Evolutionary conservation across 2,329 filamentous ascomycete species (phyloP), one percentile per base, ranked within the genome.

Genomic region (Fusarium sp.): DNA sequence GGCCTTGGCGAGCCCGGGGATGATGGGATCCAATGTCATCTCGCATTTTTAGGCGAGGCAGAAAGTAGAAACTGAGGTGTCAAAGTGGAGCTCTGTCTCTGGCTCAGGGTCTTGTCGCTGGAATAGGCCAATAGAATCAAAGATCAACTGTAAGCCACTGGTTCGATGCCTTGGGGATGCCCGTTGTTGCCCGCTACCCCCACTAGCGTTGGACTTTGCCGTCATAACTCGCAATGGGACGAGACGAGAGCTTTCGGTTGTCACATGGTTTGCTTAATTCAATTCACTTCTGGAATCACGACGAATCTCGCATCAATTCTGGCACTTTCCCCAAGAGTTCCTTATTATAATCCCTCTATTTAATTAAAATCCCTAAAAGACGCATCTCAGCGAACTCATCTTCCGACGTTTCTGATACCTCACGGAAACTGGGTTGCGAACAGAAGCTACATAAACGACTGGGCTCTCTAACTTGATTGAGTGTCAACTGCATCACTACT

Each of bases 341-440:
- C 12, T 42, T 44, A 25, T 23, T 19, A 14, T n/a, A n/a, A 27
- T 14, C 64, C n/a, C 45, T 38, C 15, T 63, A 48, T 31, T 44
- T 63, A 69, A 63, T 29, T 25, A 15, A 35, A 45, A 19, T n/a
- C 5, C 41, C 45, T 45, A 35, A 78, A 76, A 78, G 55, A 56
- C 69, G 58, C 23, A 25, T 38, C 27, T 52, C 37, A 83, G 82
- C 75, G 27, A 55, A 84, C 82, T 72, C 79, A 83, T 46, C 61
- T 42, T 37, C n/a, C 23, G 35, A 48, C 45, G 37, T n/a, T 46
- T 35, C 56, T 48, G 41, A 67, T 38, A 65, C 42, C 42, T 31
- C 31, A 18, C 29, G n/a, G 31, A 58, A 48, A 63, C 23, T n/a
- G 35, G 42, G 31, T 57, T 62, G 79, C 85, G 63, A 82, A 85